Base-by-base conservation (phyloP, 192 early-diverging fungal species). In the Backusella westeae region DNA sequence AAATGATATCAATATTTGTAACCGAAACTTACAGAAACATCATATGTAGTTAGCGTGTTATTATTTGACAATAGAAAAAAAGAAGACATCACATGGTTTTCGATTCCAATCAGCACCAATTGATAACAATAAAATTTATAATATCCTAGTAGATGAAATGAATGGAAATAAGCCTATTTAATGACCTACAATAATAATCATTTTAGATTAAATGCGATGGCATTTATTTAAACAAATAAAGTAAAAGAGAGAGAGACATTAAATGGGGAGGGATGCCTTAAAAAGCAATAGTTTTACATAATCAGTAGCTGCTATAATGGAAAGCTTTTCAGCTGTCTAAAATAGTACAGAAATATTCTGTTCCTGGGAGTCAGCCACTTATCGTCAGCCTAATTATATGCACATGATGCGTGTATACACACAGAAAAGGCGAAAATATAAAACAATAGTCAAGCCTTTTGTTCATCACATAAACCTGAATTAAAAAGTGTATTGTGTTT, bases 1-100 rank as follows among this genome's bases (percentile, higher is more conserved):
- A 63, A 23, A 29, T 63, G 56, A 63, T 63, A 29, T 63, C 56
- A 63, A 63, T 29, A 63, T 63, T 63, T 29, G 56, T 63, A 63
- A 63, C 56, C 26, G 26, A 63, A 63, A 29, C 56, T 8, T n/a
- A 29, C 9, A 59, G 56, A 59, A 59, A 26, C 26, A 29, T 26
- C 19, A 26, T 29, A 26, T 63, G 2, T 0, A 63, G 56, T 63
- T 63, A 14, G 56, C n/a, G 21, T 9, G 2, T 63, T 29, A 29
- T 29, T 63, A 63, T 29, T 63, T 63, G 56, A 63, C 56, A 63
- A 63, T 63, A 63, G 26, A 29, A 63, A 42, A 32, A 32, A 49
- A 49, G 19, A 49, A 49, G 46, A 14, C 56, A 63, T 63, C 21
- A 63, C 56, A 63, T 63, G 56, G 23, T 4, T 32, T 63, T 26